Base-by-base conservation (phyloP, 768 basidiomycete genomes). In the Serendipita sp. region DNA sequence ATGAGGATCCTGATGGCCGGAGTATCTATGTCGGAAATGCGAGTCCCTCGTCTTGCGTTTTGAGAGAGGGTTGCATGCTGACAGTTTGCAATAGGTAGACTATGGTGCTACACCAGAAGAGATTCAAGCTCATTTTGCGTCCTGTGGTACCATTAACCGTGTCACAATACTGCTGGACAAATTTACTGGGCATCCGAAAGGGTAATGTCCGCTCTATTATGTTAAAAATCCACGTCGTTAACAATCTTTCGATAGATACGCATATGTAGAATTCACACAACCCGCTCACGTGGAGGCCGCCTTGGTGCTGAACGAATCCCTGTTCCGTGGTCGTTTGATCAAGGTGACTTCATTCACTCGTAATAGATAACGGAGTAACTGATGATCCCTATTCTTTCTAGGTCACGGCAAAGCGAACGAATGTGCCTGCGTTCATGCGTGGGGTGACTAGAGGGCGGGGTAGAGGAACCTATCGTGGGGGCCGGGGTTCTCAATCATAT, bases 111-210 rank as follows among this genome's bases (percentile, higher is more conserved):
- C 96, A 15, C 96, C 96, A 16, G 96, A 98, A 75, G 96, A 99
- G 73, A 93, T 99, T 60, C 96, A 98, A 77, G 84, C 80, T 16
- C 95, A 98, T 74, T 99, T 99, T 77, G 89, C 93, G 73, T 86
- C 94, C 15, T 98, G 94, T 72, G 96, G 96, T 3, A 91, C 89
- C 15, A 99, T 99, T 75, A 99, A 99, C 77, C 85, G 96, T 70
- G 93, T 99, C 47, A 99, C 96, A 0, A 99, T 99, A 71, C 85
- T 99, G 34, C 98, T 95, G 75, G 96, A 99, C 82, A 98, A 98
- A 78, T 98, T 95, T 75, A 98, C 95, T 28, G 96, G 96, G 56
- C 94, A 97, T 77, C 95, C 96, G 54, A 97, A 97, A 83, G 96
- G 96, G 93, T 93, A 68, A 64, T 32, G n/a, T 64, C 66, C 15